Evolutionary conservation across 768 basidiomycete species (phyloP).

Genomic region (Heimioporus sp.): DNA sequence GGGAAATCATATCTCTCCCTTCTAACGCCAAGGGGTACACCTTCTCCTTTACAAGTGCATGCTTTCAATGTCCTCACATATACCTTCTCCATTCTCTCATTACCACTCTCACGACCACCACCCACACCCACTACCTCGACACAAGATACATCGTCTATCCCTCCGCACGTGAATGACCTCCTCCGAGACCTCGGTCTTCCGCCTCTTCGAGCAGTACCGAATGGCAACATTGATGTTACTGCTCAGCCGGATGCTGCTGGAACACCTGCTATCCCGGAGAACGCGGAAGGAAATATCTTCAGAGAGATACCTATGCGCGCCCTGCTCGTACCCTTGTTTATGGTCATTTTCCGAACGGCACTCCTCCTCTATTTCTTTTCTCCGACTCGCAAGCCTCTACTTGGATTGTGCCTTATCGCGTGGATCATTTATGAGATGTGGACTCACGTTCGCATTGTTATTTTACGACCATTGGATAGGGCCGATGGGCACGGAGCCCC

Average conservation of each 20-base stretch:
- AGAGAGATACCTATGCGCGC: conserved; percentile 66
- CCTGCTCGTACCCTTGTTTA: conserved; percentile 60
- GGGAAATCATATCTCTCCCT: conserved; percentile 52
- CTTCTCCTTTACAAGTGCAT: conserved; percentile 60
- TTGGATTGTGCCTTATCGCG: conserved; percentile 60
- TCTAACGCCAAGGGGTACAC: conserved; percentile 39
- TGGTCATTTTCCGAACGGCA: conserved; percentile 66
- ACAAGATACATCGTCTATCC: conserved; percentile 27
- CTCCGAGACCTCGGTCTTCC: conserved; percentile 66
- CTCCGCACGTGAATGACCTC: conserved; percentile 55
- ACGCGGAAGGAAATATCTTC: conserved; percentile 35
- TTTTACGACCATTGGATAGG: conserved; percentile 38
- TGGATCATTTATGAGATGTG: conserved; percentile 80
- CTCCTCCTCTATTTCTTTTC: conserved; percentile 77
- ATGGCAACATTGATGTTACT: conserved; percentile 20
- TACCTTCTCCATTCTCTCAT: conserved; percentile 53
- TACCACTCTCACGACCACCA: conserved; percentile 44
- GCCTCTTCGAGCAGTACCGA: conserved; percentile 40
- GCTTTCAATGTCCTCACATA: conserved; percentile 39
- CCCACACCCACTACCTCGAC: conserved; percentile 28
- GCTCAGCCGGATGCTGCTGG: conserved; percentile 16
- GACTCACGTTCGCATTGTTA: conserved; percentile 56
- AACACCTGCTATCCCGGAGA: conserved; percentile 16
- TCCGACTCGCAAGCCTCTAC: conserved; percentile 68
- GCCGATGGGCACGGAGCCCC: conserved; percentile 25